Conservation (phyloP, 306 rosid genomes). For the Casuarina cunninghamiana region DNA sequence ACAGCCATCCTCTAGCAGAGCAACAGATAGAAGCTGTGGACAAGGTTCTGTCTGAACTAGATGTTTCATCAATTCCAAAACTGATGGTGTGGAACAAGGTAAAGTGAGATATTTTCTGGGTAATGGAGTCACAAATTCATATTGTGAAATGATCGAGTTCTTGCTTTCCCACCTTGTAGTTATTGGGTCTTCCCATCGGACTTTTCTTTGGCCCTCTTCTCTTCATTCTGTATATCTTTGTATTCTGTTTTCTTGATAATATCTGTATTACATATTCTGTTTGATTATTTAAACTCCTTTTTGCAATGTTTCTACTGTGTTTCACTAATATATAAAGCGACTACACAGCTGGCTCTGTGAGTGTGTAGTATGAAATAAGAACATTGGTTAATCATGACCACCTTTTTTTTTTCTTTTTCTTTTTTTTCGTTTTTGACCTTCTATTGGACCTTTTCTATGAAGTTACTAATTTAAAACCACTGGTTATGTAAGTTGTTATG, state of each 20-base stretch:
- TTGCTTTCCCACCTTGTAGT: slow-evolving; percentile 8
- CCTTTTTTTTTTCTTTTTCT: neutral
- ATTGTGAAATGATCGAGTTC: neutral
- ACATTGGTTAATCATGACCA: neutral
- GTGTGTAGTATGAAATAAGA: neutral
- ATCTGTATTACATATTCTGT: neutral
- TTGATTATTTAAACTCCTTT: neutral
- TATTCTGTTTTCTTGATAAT: neutral
- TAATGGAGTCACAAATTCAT: slow-evolving; percentile 6
- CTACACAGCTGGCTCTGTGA: neutral
- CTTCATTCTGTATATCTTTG: neutral
- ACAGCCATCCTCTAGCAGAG: slow-evolving; percentile 90
- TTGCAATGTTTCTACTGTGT: neutral
- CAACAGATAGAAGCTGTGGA: slow-evolving; percentile 96
- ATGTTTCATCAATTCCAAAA: slow-evolving; percentile 78
- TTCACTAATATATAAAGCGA: neutral
- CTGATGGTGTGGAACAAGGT: slow-evolving; percentile 99
- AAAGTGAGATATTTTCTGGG: slow-evolving; percentile 10
- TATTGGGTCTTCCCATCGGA: neutral
- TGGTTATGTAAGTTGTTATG: neutral
- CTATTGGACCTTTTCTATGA: neutral
- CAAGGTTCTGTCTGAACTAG: slow-evolving; percentile 82
- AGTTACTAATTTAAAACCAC: neutral
- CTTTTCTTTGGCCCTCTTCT: neutral
- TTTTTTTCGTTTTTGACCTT: neutral